Evolutionary conservation across 2,329 filamentous ascomycete species (phyloP).

Genomic region (Sordariomycetes sp.): DNA sequence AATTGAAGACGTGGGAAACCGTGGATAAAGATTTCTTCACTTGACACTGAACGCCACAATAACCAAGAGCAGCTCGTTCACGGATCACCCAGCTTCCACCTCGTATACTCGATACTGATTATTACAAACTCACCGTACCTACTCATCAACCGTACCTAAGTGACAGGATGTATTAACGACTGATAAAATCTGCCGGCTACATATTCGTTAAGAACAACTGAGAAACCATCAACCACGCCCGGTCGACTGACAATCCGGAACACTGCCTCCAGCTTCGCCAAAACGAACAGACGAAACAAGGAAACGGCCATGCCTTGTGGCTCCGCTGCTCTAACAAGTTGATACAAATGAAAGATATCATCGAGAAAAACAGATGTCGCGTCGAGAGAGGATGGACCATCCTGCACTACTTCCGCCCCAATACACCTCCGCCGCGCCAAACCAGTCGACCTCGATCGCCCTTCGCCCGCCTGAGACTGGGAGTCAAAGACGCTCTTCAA

Average conservation of each 20-base stretch:
- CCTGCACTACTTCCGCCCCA: not conserved
- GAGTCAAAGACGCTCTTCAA: conserved; percentile 3
- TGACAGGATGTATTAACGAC: not conserved
- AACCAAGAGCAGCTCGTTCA: no score
- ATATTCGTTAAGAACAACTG: not conserved
- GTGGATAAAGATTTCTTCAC: no score
- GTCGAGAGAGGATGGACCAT: conserved; percentile 1
- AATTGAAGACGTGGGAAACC: no score
- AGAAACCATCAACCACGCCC: not conserved
- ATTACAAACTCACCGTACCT: no score
- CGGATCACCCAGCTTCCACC: not conserved
- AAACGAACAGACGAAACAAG: not conserved
- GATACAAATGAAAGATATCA: not conserved
- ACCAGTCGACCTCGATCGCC: not conserved
- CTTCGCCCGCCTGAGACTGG: not conserved
- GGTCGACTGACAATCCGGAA: not conserved
- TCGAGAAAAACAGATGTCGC: not conserved
- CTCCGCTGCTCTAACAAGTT: not conserved
- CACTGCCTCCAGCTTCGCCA: not conserved
- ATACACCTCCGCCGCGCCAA: not conserved
- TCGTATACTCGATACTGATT: not conserved
- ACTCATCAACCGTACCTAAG: not conserved
- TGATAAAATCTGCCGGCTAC: not conserved
- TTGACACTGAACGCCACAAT: no score
- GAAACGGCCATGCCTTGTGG: not conserved